Evolutionary conservation across 2,329 filamentous ascomycete genomes (phyloP).

Genomic region (Botrytis paeoniae): DNA sequence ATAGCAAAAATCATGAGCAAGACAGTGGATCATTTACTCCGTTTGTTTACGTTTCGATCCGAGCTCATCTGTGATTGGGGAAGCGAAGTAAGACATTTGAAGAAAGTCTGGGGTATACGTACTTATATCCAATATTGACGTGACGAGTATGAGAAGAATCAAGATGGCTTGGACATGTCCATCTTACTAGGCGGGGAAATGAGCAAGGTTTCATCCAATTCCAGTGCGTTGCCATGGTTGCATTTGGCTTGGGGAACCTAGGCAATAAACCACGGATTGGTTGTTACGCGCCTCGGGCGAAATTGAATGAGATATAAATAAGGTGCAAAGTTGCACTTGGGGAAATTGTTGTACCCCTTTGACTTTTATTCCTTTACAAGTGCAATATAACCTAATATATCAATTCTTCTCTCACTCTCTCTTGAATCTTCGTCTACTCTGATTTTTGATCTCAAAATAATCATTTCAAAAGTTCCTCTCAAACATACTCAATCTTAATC

Average conservation of each 20-base stretch:
- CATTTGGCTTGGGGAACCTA: background rate
- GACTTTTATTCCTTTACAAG: background rate
- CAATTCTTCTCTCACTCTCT: background rate
- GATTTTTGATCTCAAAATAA: background rate
- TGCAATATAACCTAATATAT: background rate
- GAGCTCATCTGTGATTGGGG: conserved; percentile 6
- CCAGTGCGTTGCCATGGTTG: conserved; percentile 11
- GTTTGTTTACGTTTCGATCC: conserved; percentile 3
- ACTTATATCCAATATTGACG: background rate
- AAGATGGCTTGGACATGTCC: background rate
- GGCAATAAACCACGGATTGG: background rate
- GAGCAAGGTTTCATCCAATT: background rate
- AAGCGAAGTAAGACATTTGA: conserved; percentile 13
- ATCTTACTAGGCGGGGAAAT: background rate
- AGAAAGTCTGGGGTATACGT: conserved; percentile 3
- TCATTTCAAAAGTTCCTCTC: background rate
- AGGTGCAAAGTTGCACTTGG: background rate
- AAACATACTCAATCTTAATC: background rate
- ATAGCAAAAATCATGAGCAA: background rate
- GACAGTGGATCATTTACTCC: background rate
- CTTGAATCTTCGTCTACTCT: background rate
- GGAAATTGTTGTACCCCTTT: background rate
- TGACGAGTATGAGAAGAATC: background rate
- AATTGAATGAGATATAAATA: conserved; percentile 1
- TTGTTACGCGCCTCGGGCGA: background rate